Evolutionary conservation across 1,284 basidiomycete species (phyloP).

Genomic region (Caloboletus firmus): DNA sequence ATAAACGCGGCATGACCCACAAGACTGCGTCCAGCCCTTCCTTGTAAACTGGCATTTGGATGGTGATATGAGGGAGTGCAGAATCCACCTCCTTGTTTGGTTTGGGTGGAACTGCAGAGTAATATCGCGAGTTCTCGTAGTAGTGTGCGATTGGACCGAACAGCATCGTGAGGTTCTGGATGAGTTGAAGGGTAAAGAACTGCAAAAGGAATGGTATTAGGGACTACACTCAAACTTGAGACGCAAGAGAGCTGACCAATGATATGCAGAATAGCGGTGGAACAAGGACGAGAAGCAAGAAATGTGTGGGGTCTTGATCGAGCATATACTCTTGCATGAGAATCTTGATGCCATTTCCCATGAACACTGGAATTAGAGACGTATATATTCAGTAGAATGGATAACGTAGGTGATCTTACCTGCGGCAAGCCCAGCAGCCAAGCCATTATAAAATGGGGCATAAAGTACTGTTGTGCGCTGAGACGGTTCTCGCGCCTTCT

Average conservation of each 20-base stretch:
- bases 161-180: slow-evolving; percentile 60
- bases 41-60: slow-evolving; percentile 82
- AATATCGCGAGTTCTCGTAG: slow-evolving; percentile 71
- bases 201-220: slow-evolving; percentile 22
- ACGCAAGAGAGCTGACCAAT: slow-evolving; percentile 47
- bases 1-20: slow-evolving; percentile 41
- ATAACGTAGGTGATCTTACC: slow-evolving; percentile 44
- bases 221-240: background rate
- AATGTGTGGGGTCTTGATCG: slow-evolving; percentile 63
- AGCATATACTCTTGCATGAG: slow-evolving; percentile 67
- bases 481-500: slow-evolving; percentile 47
- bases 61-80: slow-evolving; percentile 68
- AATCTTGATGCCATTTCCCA: slow-evolving; percentile 55
- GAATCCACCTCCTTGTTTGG: slow-evolving; percentile 63
- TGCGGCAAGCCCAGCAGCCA: slow-evolving; percentile 62
- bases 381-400: background rate
- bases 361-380: slow-evolving; percentile 52
- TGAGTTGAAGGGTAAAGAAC: slow-evolving; percentile 66
- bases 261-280: slow-evolving; percentile 76
- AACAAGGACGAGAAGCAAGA: slow-evolving; percentile 59
- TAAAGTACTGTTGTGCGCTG: slow-evolving; percentile 63
- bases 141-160: slow-evolving; percentile 75
- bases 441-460: slow-evolving; percentile 74
- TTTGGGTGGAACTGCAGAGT: slow-evolving; percentile 59
- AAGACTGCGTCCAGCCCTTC: slow-evolving; percentile 69